phyloP scores from a whole-genome alignment of 257 asterid genomes.

The Nicotiana undulata region DNA sequence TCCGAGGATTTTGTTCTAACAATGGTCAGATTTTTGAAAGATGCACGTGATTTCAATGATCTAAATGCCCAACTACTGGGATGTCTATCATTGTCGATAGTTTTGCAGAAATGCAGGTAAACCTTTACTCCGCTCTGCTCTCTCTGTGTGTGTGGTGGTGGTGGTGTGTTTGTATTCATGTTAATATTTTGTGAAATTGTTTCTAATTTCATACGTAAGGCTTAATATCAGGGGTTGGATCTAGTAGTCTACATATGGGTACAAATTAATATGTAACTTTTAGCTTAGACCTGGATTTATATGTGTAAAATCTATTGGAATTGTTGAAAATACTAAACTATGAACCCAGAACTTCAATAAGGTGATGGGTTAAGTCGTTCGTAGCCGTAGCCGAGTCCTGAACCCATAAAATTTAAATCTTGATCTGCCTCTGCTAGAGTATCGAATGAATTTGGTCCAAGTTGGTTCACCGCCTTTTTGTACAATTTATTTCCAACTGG shows the following conservation, averaged over 20 bases:
- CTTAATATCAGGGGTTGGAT: neutral
- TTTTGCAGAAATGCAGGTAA: constrained; percentile 69
- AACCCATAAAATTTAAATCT: no score
- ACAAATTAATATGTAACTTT: no score
- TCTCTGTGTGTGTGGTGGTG: neutral
- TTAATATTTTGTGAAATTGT: neutral
- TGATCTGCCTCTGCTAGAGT: neutral
- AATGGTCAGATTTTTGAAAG: constrained; percentile 52
- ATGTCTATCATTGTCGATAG: constrained; percentile 43
- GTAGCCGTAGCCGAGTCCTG: no score
- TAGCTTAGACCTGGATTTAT: no score
- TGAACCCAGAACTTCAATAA: no score
- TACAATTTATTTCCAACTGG: neutral
- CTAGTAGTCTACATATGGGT: no score
- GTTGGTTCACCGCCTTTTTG: neutral
- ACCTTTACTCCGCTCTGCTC: neutral
- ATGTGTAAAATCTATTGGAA: no score
- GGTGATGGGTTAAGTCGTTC: no score
- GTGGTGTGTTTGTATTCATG: no score
- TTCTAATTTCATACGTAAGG: neutral
- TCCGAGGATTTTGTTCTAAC: constrained; percentile 26
- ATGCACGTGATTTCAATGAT: constrained; percentile 42
- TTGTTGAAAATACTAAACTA: no score
- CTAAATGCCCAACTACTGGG: constrained; percentile 63
- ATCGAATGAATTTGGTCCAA: neutral